phyloP scores from a whole-genome alignment of 345 rosid genomes.

The Mercurialis annua region DNA sequence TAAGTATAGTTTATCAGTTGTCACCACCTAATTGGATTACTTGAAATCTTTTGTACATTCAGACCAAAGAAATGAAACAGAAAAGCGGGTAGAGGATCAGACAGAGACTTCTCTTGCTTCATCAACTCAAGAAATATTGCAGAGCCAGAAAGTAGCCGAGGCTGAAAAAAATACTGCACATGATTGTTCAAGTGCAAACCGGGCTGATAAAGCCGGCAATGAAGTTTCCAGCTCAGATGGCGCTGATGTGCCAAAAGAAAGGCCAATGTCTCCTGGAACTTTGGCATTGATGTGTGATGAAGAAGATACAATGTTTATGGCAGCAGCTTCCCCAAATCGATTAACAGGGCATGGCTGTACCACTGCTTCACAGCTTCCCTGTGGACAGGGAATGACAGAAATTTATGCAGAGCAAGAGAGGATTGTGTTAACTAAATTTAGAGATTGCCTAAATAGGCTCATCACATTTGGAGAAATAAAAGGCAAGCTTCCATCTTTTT shows the following conservation, averaged over 20 bases:
- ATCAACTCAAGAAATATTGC: slow-evolving; percentile 49
- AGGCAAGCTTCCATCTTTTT: slow-evolving; percentile 41
- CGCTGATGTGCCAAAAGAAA: slow-evolving; percentile 53
- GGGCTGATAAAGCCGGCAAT: slow-evolving; percentile 44
- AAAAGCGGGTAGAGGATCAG: slow-evolving; percentile 47
- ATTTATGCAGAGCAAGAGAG: slow-evolving; percentile 81
- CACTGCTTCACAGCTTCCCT: slow-evolving; percentile 46
- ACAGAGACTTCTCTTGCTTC: slow-evolving; percentile 50
- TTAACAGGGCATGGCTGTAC: slow-evolving; percentile 45
- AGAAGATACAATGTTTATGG: slow-evolving; percentile 76
- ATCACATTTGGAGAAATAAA: slow-evolving; percentile 83
- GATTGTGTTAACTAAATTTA: slow-evolving; percentile 61
- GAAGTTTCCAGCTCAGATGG: slow-evolving; percentile 54
- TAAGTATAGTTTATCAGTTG: neutral
- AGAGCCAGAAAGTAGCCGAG: slow-evolving; percentile 40
- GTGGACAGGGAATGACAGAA: slow-evolving; percentile 58
- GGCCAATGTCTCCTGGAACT: slow-evolving; percentile 97
- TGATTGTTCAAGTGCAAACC: slow-evolving; percentile 55
- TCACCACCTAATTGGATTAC: neutral
- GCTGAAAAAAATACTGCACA: slow-evolving; percentile 46
- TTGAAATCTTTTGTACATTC: slow-evolving; percentile 14
- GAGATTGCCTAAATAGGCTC: slow-evolving; percentile 84
- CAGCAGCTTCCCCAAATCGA: slow-evolving; percentile 61
- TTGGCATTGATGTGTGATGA: slow-evolving; percentile 99
- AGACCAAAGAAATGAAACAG: slow-evolving; percentile 54